A percentile compares a stretch with the other conserved stretches of the same genome.
Conservation (phyloP, 2,329 filamentous ascomycete genomes). For the Penicillium rolfsii region DNA sequence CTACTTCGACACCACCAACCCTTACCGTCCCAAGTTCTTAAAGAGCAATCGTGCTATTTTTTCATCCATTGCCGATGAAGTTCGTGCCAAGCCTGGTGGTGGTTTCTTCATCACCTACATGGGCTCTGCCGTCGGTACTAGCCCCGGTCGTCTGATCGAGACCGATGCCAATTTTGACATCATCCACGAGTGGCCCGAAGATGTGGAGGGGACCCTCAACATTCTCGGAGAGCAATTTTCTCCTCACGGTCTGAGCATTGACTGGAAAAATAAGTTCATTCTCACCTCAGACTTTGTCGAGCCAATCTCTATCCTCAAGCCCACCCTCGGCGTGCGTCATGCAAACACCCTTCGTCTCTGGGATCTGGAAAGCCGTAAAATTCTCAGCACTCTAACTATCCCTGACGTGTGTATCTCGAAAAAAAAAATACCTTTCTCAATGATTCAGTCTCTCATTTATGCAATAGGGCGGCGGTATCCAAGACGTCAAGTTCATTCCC, state of each 20-base stretch:
- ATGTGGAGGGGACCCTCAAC: conserved; percentile 58
- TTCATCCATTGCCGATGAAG: conserved; percentile 64
- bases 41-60: conserved; percentile 65
- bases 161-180: conserved; percentile 63
- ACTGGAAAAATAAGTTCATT: conserved; percentile 61
- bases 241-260: conserved; percentile 63
- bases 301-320: conserved; percentile 64
- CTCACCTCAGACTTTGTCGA: conserved; percentile 67
- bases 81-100: conserved; percentile 64
- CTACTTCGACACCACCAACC: conserved; percentile 64
- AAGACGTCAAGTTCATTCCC: conserved; percentile 69
- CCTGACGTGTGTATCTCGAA: conserved; percentile 49
- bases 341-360: conserved; percentile 64
- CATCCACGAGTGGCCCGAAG: conserved; percentile 65
- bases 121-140: conserved; percentile 62
- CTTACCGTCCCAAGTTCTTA: conserved; percentile 61
- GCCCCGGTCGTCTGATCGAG: conserved; percentile 63
- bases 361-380: conserved; percentile 57
- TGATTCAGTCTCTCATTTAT: neutral
- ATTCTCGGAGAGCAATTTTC: conserved; percentile 63
- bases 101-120: conserved; percentile 67
- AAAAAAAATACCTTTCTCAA: neutral
- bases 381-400: conserved; percentile 64
- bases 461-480: conserved; percentile 59
- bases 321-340: conserved; percentile 56